phyloP scores from a whole-genome alignment of 192 early-diverging fungal species.

The Linderina pennispora region DNA sequence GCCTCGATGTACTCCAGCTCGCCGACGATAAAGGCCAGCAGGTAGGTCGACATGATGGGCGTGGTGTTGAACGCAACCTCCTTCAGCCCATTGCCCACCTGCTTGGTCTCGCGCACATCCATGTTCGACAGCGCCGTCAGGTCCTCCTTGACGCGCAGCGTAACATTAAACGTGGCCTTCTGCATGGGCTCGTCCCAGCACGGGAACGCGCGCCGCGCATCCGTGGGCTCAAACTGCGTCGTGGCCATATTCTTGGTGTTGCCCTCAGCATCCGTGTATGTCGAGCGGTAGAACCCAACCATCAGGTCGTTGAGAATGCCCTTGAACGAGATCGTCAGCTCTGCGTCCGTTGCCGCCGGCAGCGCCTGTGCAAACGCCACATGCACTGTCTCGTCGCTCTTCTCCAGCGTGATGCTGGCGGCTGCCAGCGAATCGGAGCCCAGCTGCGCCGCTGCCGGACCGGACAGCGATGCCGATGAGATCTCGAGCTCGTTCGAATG shows the following conservation, averaged over 20 bases:
- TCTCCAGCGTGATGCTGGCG: constrained; percentile 16
- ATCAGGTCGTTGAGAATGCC: constrained; percentile 79
- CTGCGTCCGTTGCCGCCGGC: constrained; percentile 44
- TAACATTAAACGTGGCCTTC: constrained; percentile 94
- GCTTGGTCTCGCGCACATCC: constrained; percentile 47
- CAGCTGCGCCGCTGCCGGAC: too few relatives aligned
- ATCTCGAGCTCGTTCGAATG: constrained; percentile 66
- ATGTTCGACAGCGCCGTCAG: constrained; percentile 91
- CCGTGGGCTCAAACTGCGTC: constrained; percentile 94
- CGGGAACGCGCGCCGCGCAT: constrained; percentile 89
- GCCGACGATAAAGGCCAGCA: constrained; percentile 89
- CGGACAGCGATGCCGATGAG: constrained; percentile 22
- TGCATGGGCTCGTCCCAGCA: constrained; percentile 96
- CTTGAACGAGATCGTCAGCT: constrained; percentile 54
- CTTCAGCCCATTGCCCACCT: constrained; percentile 51
- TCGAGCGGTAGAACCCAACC: constrained; percentile 90
- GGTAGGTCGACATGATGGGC: constrained; percentile 92
- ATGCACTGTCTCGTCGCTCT: constrained; percentile 44
- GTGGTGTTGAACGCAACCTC: constrained; percentile 84
- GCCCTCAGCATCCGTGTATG: constrained; percentile 61
- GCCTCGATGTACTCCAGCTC: constrained; percentile 91
- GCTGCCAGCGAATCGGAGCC: constrained; percentile 11
- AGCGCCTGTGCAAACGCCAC: constrained; percentile 57
- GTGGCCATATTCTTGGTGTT: constrained; percentile 69
- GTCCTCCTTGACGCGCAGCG: constrained; percentile 66